Conservation (phyloP, 2,329 filamentous ascomycete genomes). For the Verruconis gallopava region DNA sequence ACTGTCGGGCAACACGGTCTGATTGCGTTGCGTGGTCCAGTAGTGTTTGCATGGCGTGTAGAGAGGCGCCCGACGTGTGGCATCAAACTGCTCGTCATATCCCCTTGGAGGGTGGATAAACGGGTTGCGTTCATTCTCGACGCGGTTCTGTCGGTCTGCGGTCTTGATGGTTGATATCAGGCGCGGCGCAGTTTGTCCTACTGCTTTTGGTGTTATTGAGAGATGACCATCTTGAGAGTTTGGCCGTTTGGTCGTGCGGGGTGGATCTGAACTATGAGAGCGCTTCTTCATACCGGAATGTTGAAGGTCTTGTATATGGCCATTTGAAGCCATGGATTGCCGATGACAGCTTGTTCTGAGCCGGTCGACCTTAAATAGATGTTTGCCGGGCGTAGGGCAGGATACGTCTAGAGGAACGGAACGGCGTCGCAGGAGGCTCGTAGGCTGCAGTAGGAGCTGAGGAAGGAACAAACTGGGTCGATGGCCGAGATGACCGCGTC, state of each 20-base stretch:
- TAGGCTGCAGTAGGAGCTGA: no score
- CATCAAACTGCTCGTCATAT: slow-evolving; percentile 8
- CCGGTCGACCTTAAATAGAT: no score
- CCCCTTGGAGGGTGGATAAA: slow-evolving; percentile 9
- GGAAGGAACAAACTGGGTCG: no score
- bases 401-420: no score
- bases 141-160: slow-evolving; percentile 16
- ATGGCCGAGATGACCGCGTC: no score
- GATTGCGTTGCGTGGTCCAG: slow-evolving; percentile 7
- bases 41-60: slow-evolving; percentile 5
- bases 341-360: no score
- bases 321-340: slow-evolving; percentile 1
- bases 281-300: background rate
- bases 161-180: slow-evolving; percentile 27
- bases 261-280: background rate
- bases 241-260: background rate
- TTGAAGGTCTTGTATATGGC: background rate
- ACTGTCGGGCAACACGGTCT: slow-evolving; percentile 4
- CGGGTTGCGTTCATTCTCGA: slow-evolving; percentile 5
- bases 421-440: no score
- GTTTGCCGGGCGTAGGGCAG: no score
- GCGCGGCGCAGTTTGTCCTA: slow-evolving; percentile 37
- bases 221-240: background rate
- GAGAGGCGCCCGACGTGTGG: background rate
- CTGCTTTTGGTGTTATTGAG: background rate